A percentile compares a stretch with the other conserved stretches of the same genome.
Evolutionary conservation across 192 early-diverging fungal species (phyloP).

Genomic region (Coemansia sp.): DNA sequence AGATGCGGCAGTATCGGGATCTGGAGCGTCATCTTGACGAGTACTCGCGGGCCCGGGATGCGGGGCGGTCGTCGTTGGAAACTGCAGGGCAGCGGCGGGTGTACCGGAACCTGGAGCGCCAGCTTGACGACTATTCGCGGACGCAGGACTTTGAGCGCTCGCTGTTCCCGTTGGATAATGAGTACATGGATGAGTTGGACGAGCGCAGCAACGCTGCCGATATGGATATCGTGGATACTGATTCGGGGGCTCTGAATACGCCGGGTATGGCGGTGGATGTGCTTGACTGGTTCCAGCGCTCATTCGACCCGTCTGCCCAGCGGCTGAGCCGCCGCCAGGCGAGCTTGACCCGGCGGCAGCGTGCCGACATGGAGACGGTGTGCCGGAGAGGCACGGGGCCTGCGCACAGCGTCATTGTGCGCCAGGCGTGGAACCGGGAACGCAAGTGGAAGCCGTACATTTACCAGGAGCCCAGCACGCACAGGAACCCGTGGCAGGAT

Average conservation of each 20-base stretch:
- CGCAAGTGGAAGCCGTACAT: constrained; percentile 27
- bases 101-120: too few relatives aligned
- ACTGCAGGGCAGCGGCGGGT: too few relatives aligned
- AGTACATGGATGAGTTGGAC: too few relatives aligned
- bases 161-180: too few relatives aligned
- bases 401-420: constrained; percentile 16
- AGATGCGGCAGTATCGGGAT: too few relatives aligned
- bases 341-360: neutral
- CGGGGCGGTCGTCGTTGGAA: too few relatives aligned
- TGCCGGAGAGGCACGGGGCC: neutral
- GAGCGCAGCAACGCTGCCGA: neutral
- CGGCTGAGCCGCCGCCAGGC: neutral
- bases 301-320: neutral
- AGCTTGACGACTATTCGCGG: too few relatives aligned
- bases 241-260: neutral
- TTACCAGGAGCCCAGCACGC: constrained; percentile 15
- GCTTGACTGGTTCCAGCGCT: constrained; percentile 11
- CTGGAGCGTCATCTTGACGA: too few relatives aligned
- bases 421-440: constrained; percentile 28
- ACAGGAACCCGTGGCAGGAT: neutral
- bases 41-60: too few relatives aligned
- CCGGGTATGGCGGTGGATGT: too few relatives aligned
- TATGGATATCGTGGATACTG: neutral
- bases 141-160: too few relatives aligned
- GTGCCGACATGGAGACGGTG: neutral